Base-by-base conservation (phyloP, 371 early-diverging fungal genomes). In the Mucor velutinosus region DNA sequence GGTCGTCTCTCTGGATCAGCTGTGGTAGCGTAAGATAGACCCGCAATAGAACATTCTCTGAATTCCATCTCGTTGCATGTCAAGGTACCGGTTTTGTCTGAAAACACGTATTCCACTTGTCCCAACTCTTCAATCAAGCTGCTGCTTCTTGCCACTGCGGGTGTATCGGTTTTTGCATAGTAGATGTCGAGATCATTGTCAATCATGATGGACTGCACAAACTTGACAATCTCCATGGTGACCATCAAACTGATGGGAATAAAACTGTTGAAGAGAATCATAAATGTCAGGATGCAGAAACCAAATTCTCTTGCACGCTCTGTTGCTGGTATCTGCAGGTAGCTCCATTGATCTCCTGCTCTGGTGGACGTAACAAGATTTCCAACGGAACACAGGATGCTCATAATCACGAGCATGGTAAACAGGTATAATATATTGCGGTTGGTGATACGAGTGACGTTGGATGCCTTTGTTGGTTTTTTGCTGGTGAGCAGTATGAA, bases 61-160 rank as follows among this genome's bases (percentile, higher is more conserved):
- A 97, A 95, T 71, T 92, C 91, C 99, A 99, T 99, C 67, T 93
- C 89, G 77, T 99, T 99, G 73, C 94, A 93, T 3, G 99, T 99
- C 58, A 99, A 78, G 4, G 98, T 99, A 7, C 98, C 99, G 11
- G 99, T 99, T 79, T 94, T 94, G 76, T 93, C 95, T 32, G 92
- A 92, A 65, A 94, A 93, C 8, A 93, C 87, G 75, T 90, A 94
- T 67, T 93, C 90, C 55, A 93, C 81, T 67, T 95, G 94, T n/a
- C 98, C 98, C 4, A 98, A 77, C 74, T 99, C 98, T 75, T 99
- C 98, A 29, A 95, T 93, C 58, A 97, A 80, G 57, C 92, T 92
- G 30, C 93, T 92, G 35, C 95, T 97, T 62, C 95, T 86, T 5
- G 93, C 92, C 6, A 92, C 79, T 19, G 95, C 95, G 14, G 94